Percentiles rank a stretch among this genome's conserved stretches.
phyloP scores from a whole-genome alignment of 805 yeast species.

The Yarrowia alimentaria region DNA sequence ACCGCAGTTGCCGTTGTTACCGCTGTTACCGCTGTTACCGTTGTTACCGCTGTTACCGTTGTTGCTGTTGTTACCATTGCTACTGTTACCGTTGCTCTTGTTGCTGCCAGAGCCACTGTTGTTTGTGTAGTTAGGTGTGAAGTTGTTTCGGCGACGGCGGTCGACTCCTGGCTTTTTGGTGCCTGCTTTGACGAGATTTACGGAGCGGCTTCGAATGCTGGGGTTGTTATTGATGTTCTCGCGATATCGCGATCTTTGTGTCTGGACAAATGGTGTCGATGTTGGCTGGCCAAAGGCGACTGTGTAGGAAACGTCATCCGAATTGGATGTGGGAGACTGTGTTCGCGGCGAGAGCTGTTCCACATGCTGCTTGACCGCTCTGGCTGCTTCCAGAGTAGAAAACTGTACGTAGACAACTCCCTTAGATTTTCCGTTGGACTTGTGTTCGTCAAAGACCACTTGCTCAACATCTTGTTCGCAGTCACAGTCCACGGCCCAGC shows the following conservation, averaged over 20 bases:
- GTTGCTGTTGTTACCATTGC: background rate
- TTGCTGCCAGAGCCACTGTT: too few species aligned
- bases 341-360: conserved; percentile 26
- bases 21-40: background rate
- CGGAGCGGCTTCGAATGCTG: conserved; percentile 3
- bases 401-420: conserved; percentile 32
- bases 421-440: conserved; percentile 33
- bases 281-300: conserved; percentile 32
- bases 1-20: background rate
- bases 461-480: conserved; percentile 18
- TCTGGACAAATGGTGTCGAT: conserved; percentile 3
- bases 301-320: conserved; percentile 23
- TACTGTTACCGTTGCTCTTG: background rate
- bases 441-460: conserved; percentile 33
- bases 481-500: conserved; percentile 31
- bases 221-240: conserved; percentile 23
- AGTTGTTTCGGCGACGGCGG: background rate
- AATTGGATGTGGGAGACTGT: conserved; percentile 25
- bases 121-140: too few species aligned
- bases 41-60: background rate
- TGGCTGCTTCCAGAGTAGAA: conserved; percentile 26
- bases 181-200: conserved; percentile 1
- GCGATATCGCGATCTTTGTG: conserved; percentile 8
- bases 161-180: conserved; percentile 2
- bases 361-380: conserved; percentile 25